Percentiles rank a stretch among this genome's conserved stretches.
phyloP scores from a whole-genome alignment of 2,329 filamentous ascomycete species.

The Chaetomiaceae sp. region DNA sequence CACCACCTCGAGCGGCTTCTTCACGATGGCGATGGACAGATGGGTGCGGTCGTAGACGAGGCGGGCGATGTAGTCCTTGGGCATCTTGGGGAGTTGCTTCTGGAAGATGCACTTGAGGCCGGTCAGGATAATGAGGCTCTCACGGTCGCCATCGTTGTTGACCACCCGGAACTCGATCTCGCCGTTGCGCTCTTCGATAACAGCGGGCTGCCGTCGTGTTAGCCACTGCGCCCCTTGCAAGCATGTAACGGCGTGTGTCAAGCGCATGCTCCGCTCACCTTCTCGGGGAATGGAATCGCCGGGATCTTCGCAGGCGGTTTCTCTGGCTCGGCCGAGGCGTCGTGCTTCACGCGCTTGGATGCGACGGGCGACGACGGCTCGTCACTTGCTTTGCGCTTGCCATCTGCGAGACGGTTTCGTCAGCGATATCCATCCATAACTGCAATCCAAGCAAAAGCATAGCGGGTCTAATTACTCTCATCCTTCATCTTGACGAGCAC shows the following conservation, averaged over 20 bases:
- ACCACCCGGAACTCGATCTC: conserved; percentile 97
- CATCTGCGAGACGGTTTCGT: conserved; percentile 32
- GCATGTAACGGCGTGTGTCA: neutral
- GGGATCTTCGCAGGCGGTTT: conserved; percentile 53
- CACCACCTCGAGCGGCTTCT: conserved; percentile 91
- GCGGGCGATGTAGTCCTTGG: conserved; percentile 96
- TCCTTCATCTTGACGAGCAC: conserved; percentile 26
- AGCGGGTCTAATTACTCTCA: conserved; percentile 20
- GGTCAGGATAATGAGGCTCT: conserved; percentile 89
- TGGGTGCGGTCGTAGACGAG: conserved; percentile 97
- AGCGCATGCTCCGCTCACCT: conserved; percentile 43
- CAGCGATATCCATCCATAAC: neutral
- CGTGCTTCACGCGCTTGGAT: conserved; percentile 59
- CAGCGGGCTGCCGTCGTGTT: conserved; percentile 57
- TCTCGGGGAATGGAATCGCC: conserved; percentile 78
- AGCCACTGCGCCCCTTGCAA: conserved; percentile 2
- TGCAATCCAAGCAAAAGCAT: neutral
- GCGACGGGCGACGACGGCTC: conserved; percentile 56
- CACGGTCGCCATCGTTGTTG: conserved; percentile 85
- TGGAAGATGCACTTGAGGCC: conserved; percentile 97
- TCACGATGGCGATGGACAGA: conserved; percentile 93
- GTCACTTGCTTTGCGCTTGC: conserved; percentile 68
- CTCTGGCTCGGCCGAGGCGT: conserved; percentile 37
- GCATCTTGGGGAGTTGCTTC: conserved; percentile 98
- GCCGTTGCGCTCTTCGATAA: conserved; percentile 86